These are phyloP conservation scores for Neurospora sp. DNA, from an alignment of 495 filamentous ascomycete genomes.

Conservation along the genomic window DNA sequence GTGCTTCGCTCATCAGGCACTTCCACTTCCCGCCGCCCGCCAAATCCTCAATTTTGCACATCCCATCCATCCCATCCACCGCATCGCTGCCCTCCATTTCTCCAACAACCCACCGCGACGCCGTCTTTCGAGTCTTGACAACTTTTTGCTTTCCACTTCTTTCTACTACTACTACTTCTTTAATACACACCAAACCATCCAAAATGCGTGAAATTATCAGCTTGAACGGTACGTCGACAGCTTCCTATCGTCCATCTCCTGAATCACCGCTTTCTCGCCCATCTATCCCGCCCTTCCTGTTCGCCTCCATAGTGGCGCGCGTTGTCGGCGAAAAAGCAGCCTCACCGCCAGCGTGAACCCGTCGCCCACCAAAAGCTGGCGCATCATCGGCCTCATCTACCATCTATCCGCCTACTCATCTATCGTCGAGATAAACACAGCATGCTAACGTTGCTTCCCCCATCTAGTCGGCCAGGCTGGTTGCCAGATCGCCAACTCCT, in stretches of 20 bases:
- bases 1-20: background rate
- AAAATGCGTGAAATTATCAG: slow-evolving; percentile 99
- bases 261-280: background rate
- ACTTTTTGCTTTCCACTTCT: slow-evolving; percentile 8
- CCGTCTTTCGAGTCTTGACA: slow-evolving; percentile 13
- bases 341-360: slow-evolving; percentile 21
- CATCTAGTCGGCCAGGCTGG: slow-evolving; percentile 92
- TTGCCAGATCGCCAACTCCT: slow-evolving; percentile 99
- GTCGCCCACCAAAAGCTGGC: background rate
- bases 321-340: slow-evolving; percentile 6
- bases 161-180: background rate
- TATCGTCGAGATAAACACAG: background rate
- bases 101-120: slow-evolving; percentile 4
- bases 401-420: background rate
- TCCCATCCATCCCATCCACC: slow-evolving; percentile 7
- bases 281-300: background rate
- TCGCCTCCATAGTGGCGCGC: slow-evolving; percentile 17
- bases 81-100: background rate
- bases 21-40: slow-evolving; percentile 21
- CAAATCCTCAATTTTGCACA: slow-evolving; percentile 25
- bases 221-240: slow-evolving; percentile 78
- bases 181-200: slow-evolving; percentile 19
- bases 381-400: slow-evolving; percentile 3
- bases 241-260: background rate
- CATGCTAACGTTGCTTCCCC: slow-evolving; percentile 29